Evolutionary conservation across 805 yeast species (phyloP), one percentile per base, ranked within the genome.

Genomic region (Myxozyma udenii): DNA sequence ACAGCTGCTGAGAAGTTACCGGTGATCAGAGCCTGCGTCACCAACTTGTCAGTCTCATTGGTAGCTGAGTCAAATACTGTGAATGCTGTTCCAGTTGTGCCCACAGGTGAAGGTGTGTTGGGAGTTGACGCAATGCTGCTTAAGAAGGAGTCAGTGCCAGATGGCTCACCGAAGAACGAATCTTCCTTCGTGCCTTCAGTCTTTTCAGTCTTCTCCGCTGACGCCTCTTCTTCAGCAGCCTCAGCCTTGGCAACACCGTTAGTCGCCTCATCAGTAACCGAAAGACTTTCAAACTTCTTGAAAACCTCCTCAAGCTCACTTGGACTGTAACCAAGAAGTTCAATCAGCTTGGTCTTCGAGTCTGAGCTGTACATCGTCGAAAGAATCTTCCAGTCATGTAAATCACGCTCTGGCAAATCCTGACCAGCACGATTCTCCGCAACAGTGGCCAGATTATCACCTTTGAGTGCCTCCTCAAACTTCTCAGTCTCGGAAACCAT

Each of bases 1-100:
- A 87, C 81, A 0, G 97, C 96, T 23, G 76, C 73, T 14, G 77
- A 78, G 44, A 78, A 69, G 45, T 87, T 77, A 53, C 89, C 88
- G 14, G 68, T 66, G 44, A 91, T 74, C 42, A 91, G 67, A 21
- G 77, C 72, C 52, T 71, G 68, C 6, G 76, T 71, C 37, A 85
- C 69, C 12, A 69, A 64, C 46, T 71, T 73, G 37, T 80, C 80
- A 3, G 66, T 65, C 5, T 74, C 77, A 16, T 78, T 68, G 16
- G 73, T 67, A 47, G 26, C 87, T 3, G 18, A 42, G 19, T 57
- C 61, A 26, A 68, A 62, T 22, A 71, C 60, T 12, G 60, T 50
- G 53, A 68, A 70, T n/a, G 62, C 39, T 19, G 14, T 28, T 28
- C 68, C 70, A 12, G 57, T 37, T 19, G 14, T 28, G 9, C 68